phyloP scores from a whole-genome alignment of 176 grass and related monocot genomes.

The Guadua angustifolia region DNA sequence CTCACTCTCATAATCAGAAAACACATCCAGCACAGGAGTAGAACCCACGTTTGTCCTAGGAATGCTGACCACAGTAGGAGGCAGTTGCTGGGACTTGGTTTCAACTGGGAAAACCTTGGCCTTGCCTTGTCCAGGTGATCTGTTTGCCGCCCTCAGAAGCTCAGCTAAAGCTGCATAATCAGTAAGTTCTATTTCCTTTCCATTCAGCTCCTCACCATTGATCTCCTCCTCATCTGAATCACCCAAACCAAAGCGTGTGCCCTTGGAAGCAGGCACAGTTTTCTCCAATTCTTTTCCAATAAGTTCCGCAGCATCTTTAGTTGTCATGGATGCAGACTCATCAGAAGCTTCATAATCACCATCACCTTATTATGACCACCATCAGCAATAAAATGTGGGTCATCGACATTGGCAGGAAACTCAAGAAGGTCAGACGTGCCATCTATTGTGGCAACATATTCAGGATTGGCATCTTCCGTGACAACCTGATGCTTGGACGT shows the following conservation, averaged over 20 bases:
- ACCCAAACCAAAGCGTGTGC: constrained; percentile 23
- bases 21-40: constrained; percentile 37
- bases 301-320: background rate
- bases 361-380: background rate
- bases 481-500: background rate
- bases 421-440: background rate
- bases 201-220: constrained; percentile 35
- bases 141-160: constrained; percentile 52
- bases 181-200: constrained; percentile 44
- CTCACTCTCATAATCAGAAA: constrained; percentile 50
- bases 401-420: background rate
- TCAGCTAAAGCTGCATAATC: constrained; percentile 57
- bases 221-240: constrained; percentile 49
- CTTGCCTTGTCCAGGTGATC: constrained; percentile 45
- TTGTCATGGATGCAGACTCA: constrained; percentile 6
- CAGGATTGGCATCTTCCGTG: background rate
- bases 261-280: constrained; percentile 37
- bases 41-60: constrained; percentile 7
- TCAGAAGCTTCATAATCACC: background rate
- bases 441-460: constrained; percentile 22
- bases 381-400: background rate
- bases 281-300: constrained; percentile 35
- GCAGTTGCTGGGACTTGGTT: background rate
- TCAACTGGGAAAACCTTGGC: constrained; percentile 52
- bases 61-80: constrained; percentile 32